Evolutionary conservation across 2,329 filamentous ascomycete genomes (phyloP), one percentile per base, ranked within the genome.

Genomic region (Exserohilum rostratum): DNA sequence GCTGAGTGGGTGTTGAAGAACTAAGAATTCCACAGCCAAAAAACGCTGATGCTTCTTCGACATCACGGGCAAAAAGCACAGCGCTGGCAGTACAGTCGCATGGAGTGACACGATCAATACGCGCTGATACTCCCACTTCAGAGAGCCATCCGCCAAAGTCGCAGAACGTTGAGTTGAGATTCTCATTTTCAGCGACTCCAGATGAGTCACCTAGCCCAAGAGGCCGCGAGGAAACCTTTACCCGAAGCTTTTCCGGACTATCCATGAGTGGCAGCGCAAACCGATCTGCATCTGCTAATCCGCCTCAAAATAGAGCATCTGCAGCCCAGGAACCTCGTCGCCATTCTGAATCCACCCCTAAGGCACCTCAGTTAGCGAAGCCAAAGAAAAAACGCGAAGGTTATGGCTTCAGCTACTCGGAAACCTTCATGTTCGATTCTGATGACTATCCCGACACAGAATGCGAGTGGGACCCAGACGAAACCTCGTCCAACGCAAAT

Each of bases 321-420:
- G 12, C 54, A n/a, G n/a, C 48, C 29, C 53, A 46, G 20, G 40
- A 27, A 2, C 34, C 49, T 3, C 34, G 25, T 11, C 22, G 34
- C 1, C 52, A 55, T 18, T 40, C 34, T 3, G 45, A 34, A n/a
- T 30, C 50, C 11, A 42, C 39, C 18, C 29, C 29, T 20, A 29
- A 37, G 33, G 39, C 11, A 43, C 65, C 47, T 4, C 30, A 17
- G 31, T 45, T 67, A 13, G 46, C 50, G 13, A 60, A 60, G n/a
- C 65, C 63, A 5, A 52, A 50, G 6, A 61, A 55, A 18, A 64
- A 66, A 29, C 55, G 58, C 12, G 62, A 64, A 45, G 66, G 66
- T 2, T 67, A 66, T 33, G 67, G 67, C 5, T 66, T 68, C 47
- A 66, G 63, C 37, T 70, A 65, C 38, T 58, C 61, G 0, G 66